Conservation (phyloP, 768 basidiomycete species). For the Paxillus ammoniavirescens region DNA sequence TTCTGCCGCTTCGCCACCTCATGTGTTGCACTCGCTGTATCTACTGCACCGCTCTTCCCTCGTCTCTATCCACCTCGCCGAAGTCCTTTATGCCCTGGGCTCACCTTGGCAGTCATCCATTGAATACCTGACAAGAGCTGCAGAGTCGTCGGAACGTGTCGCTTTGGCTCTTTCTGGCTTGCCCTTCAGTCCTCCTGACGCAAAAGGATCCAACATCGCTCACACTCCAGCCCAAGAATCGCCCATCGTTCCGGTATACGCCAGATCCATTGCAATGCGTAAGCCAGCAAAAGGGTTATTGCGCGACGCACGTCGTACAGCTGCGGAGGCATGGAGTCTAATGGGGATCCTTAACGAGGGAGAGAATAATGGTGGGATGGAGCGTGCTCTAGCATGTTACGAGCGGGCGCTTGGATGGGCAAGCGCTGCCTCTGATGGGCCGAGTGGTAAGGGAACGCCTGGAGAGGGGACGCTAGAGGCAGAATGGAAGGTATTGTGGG, state of each 20-base stretch:
- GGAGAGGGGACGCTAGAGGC: constrained; percentile 54
- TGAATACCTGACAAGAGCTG: constrained; percentile 57
- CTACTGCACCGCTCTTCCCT: constrained; percentile 75
- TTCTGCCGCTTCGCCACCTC: constrained; percentile 48
- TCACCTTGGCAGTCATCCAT: constrained; percentile 46
- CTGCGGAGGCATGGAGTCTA: constrained; percentile 75
- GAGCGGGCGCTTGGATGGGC: constrained; percentile 71
- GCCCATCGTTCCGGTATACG: constrained; percentile 44
- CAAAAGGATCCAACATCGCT: constrained; percentile 32
- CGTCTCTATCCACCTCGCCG: constrained; percentile 69
- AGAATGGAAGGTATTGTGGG: constrained; percentile 61
- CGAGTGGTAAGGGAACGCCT: constrained; percentile 38
- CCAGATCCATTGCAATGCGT: constrained; percentile 48
- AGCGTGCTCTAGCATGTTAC: constrained; percentile 58
- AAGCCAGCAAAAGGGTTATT: constrained; percentile 57
- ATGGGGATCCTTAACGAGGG: constrained; percentile 64
- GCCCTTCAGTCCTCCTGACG: constrained; percentile 34
- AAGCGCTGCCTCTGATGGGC: constrained; percentile 39
- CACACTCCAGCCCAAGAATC: constrained; percentile 39
- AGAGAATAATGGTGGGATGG: constrained; percentile 27
- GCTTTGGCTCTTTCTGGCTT: constrained; percentile 50
- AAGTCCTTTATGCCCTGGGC: constrained; percentile 57
- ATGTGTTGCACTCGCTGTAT: constrained; percentile 62
- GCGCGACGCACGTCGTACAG: constrained; percentile 66
- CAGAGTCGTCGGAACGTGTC: constrained; percentile 66